A percentile compares a stretch with the other conserved stretches of the same genome.
phyloP scores from a whole-genome alignment of 768 basidiomycete species.

The Crucibulum laeve region DNA sequence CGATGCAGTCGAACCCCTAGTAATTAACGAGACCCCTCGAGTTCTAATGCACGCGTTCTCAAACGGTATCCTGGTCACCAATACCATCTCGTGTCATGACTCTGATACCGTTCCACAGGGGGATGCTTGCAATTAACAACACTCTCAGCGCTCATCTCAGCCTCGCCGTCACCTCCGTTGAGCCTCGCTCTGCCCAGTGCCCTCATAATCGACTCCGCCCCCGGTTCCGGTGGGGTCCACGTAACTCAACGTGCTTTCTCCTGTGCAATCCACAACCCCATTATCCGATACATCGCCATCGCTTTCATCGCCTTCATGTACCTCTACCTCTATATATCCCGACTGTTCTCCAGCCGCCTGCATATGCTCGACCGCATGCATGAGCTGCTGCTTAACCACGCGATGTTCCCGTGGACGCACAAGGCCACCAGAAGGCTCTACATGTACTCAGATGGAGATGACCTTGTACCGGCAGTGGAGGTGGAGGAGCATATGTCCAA shows the following conservation, averaged over 20 bases:
- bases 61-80: constrained; percentile 28
- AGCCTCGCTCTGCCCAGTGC: constrained; percentile 19
- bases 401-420: constrained; percentile 36
- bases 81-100: not conserved
- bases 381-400: constrained; percentile 17
- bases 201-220: constrained; percentile 42
- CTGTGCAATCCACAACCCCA: constrained; percentile 22
- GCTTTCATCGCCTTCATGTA: constrained; percentile 23
- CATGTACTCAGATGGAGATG: constrained; percentile 38
- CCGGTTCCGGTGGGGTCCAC: constrained; percentile 26
- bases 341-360: constrained; percentile 16
- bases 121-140: constrained; percentile 32
- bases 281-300: constrained; percentile 18
- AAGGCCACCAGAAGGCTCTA: constrained; percentile 37
- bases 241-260: constrained; percentile 26
- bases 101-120: constrained; percentile 24
- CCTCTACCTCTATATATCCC: constrained; percentile 12
- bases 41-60: constrained; percentile 45
- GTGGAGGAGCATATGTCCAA: constrained; percentile 30
- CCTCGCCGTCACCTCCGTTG: constrained; percentile 5
- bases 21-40: constrained; percentile 16
- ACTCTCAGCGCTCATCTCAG: constrained; percentile 26
- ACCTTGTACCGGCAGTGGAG: constrained; percentile 29
- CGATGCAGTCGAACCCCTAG: constrained; percentile 5
- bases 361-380: constrained; percentile 21